Percentiles rank a stretch among this genome's conserved stretches.
phyloP scores from a whole-genome alignment of 805 yeast species.

The Yamadazyma endophytica region DNA sequence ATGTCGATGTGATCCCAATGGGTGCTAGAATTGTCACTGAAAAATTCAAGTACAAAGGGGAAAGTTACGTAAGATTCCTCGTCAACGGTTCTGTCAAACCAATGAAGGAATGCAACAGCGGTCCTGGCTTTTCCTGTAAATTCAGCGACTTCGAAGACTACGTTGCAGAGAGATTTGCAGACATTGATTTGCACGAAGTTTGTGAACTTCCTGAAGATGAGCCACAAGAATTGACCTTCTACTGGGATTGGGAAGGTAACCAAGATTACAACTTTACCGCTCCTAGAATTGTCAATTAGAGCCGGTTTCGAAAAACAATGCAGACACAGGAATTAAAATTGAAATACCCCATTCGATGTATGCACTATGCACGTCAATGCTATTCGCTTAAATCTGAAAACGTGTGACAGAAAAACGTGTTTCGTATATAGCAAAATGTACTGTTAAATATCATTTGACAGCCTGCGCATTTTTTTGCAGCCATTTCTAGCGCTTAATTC shows the following conservation, averaged over 20 bases:
- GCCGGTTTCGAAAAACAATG: too few species aligned
- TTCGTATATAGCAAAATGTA: too few species aligned
- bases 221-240: conserved; percentile 31
- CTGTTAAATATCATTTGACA: too few species aligned
- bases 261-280: conserved; percentile 9
- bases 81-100: conserved; percentile 40
- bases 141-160: conserved; percentile 28
- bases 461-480: background rate
- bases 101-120: conserved; percentile 26
- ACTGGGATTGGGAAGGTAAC: conserved; percentile 34
- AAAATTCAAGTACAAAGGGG: conserved; percentile 26
- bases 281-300: conserved; percentile 15
- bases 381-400: too few species aligned
- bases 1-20: conserved; percentile 35
- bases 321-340: too few species aligned
- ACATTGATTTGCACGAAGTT: conserved; percentile 19
- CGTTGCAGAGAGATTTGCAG: conserved; percentile 23
- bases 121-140: conserved; percentile 43
- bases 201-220: conserved; percentile 20
- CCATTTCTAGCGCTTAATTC: background rate
- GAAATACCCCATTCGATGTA: too few species aligned
- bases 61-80: conserved; percentile 31
- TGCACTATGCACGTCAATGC: too few species aligned
- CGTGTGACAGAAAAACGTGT: too few species aligned
- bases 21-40: conserved; percentile 38